Evolutionary conservation across 2,329 filamentous ascomycete species (phyloP).

Genomic region (Monilinia vaccinii-corymbosi): DNA sequence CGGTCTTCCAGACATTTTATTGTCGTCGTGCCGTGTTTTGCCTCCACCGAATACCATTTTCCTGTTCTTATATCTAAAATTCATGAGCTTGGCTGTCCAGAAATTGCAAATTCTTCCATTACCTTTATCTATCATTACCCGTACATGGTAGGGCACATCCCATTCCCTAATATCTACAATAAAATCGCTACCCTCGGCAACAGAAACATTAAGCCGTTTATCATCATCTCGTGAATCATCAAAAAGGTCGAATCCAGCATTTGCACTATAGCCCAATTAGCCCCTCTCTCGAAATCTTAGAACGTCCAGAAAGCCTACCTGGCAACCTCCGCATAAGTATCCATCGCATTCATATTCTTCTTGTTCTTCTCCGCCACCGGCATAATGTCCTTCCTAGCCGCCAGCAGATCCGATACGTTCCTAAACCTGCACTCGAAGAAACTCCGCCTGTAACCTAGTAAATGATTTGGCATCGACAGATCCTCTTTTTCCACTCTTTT

Average conservation of each 20-base stretch:
- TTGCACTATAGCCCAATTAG: constrained; percentile 43
- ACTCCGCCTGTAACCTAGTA: constrained; percentile 80
- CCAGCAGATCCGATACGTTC: constrained; percentile 78
- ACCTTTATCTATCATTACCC: constrained; percentile 95
- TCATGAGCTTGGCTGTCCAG: constrained; percentile 14
- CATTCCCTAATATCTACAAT: constrained; percentile 99
- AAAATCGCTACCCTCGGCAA: constrained; percentile 88
- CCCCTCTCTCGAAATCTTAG: not conserved
- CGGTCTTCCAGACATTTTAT: constrained; percentile 79
- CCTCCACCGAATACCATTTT: constrained; percentile 94
- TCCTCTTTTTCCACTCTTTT: constrained; percentile 84
- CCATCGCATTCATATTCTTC: constrained; percentile 93
- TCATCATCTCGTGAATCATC: constrained; percentile 78
- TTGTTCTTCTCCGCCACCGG: constrained; percentile 94
- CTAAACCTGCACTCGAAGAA: constrained; percentile 81
- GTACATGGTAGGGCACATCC: constrained; percentile 97
- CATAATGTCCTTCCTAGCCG: constrained; percentile 74
- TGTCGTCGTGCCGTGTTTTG: constrained; percentile 82
- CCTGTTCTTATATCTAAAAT: constrained; percentile 81
- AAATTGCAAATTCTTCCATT: constrained; percentile 19
- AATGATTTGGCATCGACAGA: constrained; percentile 86
- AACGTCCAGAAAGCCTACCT: constrained; percentile 45
- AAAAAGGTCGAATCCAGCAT: constrained; percentile 87
- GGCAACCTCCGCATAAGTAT: constrained; percentile 94
- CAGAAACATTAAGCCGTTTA: constrained; percentile 63